Evolutionary conservation across 306 rosid genomes (phyloP).

Genomic region (Mucuna pruriens): DNA sequence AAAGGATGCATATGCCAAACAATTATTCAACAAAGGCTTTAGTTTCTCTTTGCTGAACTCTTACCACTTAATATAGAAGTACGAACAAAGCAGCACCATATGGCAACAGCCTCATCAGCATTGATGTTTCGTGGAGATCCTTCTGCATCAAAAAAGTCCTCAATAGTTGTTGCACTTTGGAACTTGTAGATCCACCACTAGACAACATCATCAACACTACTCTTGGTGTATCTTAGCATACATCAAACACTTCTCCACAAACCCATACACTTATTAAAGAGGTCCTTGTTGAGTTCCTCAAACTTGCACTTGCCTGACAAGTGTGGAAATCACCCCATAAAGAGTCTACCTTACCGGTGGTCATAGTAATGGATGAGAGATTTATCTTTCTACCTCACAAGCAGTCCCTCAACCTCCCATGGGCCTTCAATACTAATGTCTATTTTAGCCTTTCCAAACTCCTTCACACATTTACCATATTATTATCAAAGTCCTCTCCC

Average conservation of each 20-base stretch:
- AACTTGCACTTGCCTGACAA: too few relatives aligned
- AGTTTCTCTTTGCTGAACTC: not conserved
- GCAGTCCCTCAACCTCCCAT: slow-evolving; percentile 19
- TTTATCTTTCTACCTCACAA: slow-evolving; percentile 21
- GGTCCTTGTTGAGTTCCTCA: too few relatives aligned
- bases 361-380: not conserved
- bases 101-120: slow-evolving; percentile 18
- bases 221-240: too few relatives aligned
- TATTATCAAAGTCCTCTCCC: slow-evolving; percentile 24
- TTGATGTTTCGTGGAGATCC: too few relatives aligned
- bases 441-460: slow-evolving; percentile 2
- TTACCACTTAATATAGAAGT: not conserved
- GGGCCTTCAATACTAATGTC: not conserved
- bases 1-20: too few relatives aligned
- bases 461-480: slow-evolving; percentile 14
- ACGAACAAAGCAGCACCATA: slow-evolving; percentile 18
- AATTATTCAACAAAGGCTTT: not conserved
- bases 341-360: not conserved
- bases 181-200: too few relatives aligned
- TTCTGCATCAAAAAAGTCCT: too few relatives aligned
- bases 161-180: too few relatives aligned
- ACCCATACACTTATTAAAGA: too few relatives aligned
- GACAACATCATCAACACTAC: too few relatives aligned
- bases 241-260: too few relatives aligned
- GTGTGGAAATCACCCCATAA: too few relatives aligned